These are phyloP conservation scores for Colletotrichum orchidophilum DNA, from an alignment of 2,329 filamentous ascomycete genomes.

Conservation along the genomic window DNA sequence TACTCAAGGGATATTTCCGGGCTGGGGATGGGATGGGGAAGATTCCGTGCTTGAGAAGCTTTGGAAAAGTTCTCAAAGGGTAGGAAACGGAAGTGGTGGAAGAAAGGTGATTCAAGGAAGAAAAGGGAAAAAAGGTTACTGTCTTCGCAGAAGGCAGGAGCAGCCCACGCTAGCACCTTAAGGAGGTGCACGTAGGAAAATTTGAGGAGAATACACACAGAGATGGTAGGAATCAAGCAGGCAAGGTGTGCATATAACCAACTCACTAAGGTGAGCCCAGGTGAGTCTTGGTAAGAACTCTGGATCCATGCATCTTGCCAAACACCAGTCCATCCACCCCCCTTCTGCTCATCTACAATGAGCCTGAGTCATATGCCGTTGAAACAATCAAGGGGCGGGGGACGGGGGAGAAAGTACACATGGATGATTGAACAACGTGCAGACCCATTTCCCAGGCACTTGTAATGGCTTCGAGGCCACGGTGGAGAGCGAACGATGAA, in stretches of 20 bases:
- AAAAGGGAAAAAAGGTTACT: background rate
- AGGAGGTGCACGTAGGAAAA: background rate
- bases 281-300: background rate
- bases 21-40: background rate
- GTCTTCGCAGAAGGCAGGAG: conserved; percentile 4
- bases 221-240: background rate
- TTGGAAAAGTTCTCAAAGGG: background rate
- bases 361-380: background rate
- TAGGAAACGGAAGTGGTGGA: background rate
- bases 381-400: background rate
- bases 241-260: background rate
- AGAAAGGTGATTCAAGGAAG: background rate
- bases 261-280: background rate
- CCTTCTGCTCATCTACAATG: background rate
- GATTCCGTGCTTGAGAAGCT: background rate
- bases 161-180: background rate
- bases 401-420: background rate
- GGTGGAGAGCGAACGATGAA: background rate
- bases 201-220: background rate
- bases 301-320: background rate
- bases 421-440: background rate
- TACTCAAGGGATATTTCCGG: background rate
- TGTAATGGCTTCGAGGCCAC: background rate
- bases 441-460: background rate
- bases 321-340: background rate